Conservation (phyloP, 2,329 filamentous ascomycete species). For the Aspergillus proliferans region DNA sequence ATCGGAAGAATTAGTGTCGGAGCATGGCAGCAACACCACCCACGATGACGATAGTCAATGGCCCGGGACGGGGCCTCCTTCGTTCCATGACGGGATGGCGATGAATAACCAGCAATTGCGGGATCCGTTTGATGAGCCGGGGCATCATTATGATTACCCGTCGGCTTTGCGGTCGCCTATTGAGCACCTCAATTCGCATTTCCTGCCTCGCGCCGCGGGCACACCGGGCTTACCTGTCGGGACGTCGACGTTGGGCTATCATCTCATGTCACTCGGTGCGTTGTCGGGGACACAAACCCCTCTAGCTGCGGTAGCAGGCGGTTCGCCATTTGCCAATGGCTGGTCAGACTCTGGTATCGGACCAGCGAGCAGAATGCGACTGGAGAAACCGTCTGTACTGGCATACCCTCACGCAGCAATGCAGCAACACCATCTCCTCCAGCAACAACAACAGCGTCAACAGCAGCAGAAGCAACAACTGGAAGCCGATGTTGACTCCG, state of each 20-base stretch:
- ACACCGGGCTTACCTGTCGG: conserved; percentile 45
- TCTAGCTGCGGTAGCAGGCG: conserved; percentile 41
- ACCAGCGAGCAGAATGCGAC: conserved; percentile 11
- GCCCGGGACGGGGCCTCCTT: conserved; percentile 14
- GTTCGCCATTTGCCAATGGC: conserved; percentile 33
- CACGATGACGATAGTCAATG: conserved; percentile 8
- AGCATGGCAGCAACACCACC: conserved; percentile 9
- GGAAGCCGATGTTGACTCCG: conserved; percentile 15
- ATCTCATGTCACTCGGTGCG: conserved; percentile 43
- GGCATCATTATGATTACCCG: conserved; percentile 12
- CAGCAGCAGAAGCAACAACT: neutral
- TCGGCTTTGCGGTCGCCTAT: conserved; percentile 30
- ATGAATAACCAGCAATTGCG: conserved; percentile 20
- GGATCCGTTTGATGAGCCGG: conserved; percentile 23
- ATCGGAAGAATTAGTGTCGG: conserved; percentile 27
- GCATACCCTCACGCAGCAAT: conserved; percentile 13
- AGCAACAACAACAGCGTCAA: neutral
- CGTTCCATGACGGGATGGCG: conserved; percentile 25
- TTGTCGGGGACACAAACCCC: conserved; percentile 45
- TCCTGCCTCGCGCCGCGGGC: conserved; percentile 37
- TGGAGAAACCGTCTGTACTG: conserved; percentile 7
- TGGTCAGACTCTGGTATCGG: conserved; percentile 29
- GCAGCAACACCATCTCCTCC: conserved; percentile 18
- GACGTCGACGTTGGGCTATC: conserved; percentile 45
- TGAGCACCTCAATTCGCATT: conserved; percentile 35